A percentile compares a stretch with the other conserved stretches of the same genome.
Conservation (phyloP, 2,329 filamentous ascomycete genomes). For the Penicillium hesseltinei region DNA sequence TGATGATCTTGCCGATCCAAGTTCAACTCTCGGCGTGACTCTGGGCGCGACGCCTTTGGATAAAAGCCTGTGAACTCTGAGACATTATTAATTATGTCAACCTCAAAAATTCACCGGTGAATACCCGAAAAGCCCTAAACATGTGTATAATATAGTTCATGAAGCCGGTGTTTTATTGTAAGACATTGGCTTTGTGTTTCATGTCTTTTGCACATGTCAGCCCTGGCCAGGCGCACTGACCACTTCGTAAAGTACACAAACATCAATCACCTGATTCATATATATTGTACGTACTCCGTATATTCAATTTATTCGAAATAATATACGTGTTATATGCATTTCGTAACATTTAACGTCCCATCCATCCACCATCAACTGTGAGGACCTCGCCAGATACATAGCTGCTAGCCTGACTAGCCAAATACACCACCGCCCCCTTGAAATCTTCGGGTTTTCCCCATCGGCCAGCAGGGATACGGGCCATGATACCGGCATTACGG, state of each 20-base stretch:
- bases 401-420: constrained; percentile 71
- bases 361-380: constrained; percentile 88
- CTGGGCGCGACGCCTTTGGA: constrained; percentile 18
- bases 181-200: constrained; percentile 8
- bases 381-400: constrained; percentile 82
- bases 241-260: too few species aligned
- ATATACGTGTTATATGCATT: neutral
- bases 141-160: neutral
- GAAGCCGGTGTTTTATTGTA: neutral
- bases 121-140: neutral
- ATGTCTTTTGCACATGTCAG: too few species aligned
- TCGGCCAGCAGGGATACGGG: constrained; percentile 76
- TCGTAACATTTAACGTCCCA: constrained; percentile 64
- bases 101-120: neutral
- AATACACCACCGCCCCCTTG: constrained; percentile 74
- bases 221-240: too few species aligned
- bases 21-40: constrained; percentile 13
- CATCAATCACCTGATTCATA: neutral
- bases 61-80: neutral
- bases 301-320: neutral
- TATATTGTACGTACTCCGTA: too few species aligned
- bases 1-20: constrained; percentile 12
- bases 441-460: constrained; percentile 87
- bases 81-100: neutral
- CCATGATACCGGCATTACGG: constrained; percentile 70